A percentile compares a stretch with the other conserved stretches of the same genome.
These are phyloP conservation scores for Danielia reshetovae DNA, from an alignment of 805 yeast genomes.

Conservation along the genomic window DNA sequence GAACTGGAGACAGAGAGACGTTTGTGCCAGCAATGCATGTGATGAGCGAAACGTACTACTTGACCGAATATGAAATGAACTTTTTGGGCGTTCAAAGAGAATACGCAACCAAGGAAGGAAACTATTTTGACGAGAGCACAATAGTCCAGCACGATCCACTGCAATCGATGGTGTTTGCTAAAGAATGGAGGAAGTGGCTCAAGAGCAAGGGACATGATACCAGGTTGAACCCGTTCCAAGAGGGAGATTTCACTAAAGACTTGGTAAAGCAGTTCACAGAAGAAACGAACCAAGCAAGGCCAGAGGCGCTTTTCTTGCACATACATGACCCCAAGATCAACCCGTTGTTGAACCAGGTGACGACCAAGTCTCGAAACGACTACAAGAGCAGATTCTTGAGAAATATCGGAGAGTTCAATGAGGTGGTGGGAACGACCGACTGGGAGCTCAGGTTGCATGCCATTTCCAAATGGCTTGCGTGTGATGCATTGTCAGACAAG, in stretches of 20 bases:
- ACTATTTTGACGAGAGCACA: conserved; percentile 23
- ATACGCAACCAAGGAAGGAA: conserved; percentile 6
- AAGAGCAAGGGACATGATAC: conserved; percentile 20
- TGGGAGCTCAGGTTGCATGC: conserved; percentile 36
- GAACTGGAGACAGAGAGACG: conserved; percentile 35
- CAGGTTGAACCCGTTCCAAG: conserved; percentile 29
- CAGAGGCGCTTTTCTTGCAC: conserved; percentile 29
- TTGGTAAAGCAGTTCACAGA: conserved; percentile 19
- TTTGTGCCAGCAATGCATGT: conserved; percentile 36
- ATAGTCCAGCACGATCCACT: conserved; percentile 31
- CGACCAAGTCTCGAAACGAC: conserved; percentile 12
- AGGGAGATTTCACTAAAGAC: conserved; percentile 21
- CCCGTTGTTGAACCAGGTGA: conserved; percentile 19
- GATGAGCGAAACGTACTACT: conserved; percentile 31
- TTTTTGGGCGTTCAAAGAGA: conserved; percentile 14
- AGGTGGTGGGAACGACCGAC: conserved; percentile 19
- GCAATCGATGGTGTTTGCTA: conserved; percentile 15
- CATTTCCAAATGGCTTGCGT: conserved; percentile 28
- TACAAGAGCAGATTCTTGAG: conserved; percentile 24
- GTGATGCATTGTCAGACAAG: conserved; percentile 22
- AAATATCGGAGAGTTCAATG: conserved; percentile 15
- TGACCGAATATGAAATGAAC: conserved; percentile 10
- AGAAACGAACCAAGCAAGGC: conserved; percentile 9
- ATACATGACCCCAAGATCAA: conserved; percentile 32
- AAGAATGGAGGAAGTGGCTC: conserved; percentile 27